Evolutionary conservation across 257 asterid genomes (phyloP).

Genomic region (Verbena officinalis): DNA sequence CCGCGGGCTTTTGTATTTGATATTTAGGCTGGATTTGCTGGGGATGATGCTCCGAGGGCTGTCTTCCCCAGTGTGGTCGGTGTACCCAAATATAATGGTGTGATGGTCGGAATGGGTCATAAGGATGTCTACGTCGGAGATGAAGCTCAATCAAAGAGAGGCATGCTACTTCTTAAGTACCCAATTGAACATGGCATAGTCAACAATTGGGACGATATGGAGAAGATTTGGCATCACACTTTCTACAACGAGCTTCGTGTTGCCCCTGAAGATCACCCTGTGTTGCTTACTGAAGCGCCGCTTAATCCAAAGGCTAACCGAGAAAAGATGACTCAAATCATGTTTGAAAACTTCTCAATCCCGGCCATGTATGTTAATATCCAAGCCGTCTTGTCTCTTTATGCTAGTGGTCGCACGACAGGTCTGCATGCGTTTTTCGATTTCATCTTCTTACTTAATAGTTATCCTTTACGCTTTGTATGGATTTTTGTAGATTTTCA

Average conservation of each 20-base stretch:
- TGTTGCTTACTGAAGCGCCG: slow-evolving; percentile 54
- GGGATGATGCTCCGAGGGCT: slow-evolving; percentile 54
- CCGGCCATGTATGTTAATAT: slow-evolving; percentile 60
- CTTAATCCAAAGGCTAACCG: slow-evolving; percentile 49
- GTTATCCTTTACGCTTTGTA: background rate
- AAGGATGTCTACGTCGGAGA: slow-evolving; percentile 44
- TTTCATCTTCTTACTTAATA: background rate
- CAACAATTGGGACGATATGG: slow-evolving; percentile 57
- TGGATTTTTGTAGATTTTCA: too few species aligned
- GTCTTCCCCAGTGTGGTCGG: slow-evolving; percentile 52
- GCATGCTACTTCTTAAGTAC: slow-evolving; percentile 43
- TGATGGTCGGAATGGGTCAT: slow-evolving; percentile 51
- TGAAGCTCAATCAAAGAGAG: slow-evolving; percentile 49
- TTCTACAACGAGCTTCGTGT: slow-evolving; percentile 53
- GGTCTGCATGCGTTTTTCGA: slow-evolving; percentile 33
- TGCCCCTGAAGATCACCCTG: slow-evolving; percentile 52
- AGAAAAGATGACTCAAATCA: slow-evolving; percentile 53
- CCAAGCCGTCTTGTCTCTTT: slow-evolving; percentile 54
- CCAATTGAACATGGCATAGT: slow-evolving; percentile 56
- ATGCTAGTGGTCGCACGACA: slow-evolving; percentile 58
- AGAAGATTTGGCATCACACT: too few species aligned
- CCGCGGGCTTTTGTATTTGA: background rate
- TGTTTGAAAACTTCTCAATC: slow-evolving; percentile 49
- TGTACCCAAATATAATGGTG: slow-evolving; percentile 42
- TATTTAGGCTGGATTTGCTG: slow-evolving; percentile 52